Evolutionary conservation across 2,329 filamentous ascomycete genomes (phyloP), one percentile per base, ranked within the genome.

Genomic region (Fusarium sp.): DNA sequence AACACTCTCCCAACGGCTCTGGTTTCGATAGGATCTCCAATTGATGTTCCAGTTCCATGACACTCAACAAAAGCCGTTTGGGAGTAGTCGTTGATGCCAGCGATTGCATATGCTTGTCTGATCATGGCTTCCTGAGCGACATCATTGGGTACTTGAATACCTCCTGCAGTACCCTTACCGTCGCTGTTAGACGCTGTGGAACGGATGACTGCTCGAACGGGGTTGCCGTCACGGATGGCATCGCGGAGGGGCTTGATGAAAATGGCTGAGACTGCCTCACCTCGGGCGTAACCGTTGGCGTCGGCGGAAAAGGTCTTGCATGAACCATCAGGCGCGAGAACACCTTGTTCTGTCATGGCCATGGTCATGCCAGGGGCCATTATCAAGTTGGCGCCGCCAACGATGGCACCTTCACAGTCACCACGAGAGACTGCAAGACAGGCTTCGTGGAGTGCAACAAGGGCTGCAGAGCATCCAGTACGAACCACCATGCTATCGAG

Each of bases 251-350:
- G 49, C 9, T 58, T 58, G 33, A 69, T 30, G 7, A 62, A 51
- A 0, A 68, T n/a, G 3, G 51, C 43, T 4, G 61, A 53, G 2
- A 69, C 47, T 1, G 61, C 67, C 2, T 69, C 64, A 6, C 64
- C 67, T 7, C 65, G 51, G 3, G 54, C 67, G 17, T 70, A 70
- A 0, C 67, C 65, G 1, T 64, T 48, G 9, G 48, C 62, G 6
- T 57, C 51, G 2, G 41, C 22, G 15, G 60, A 62, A 11, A 56
- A 68, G 2, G 60, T 54, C 13, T 46, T 53, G 15, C 52, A 62
- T 7, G 35, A 56, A 4, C 62, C 23, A 23, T 23, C 23, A 23
- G 49, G 48, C 3, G 59, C 52, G 6, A 67, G 32, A 1, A 68
- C 32, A 6, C 49, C 45, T 3, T 62, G 41, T 1, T 56, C 40